A percentile compares a stretch with the other conserved stretches of the same genome.
These are phyloP conservation scores for Hymenoscyphus infarciens DNA, from an alignment of 2,329 filamentous ascomycete species.

Conservation along the genomic window DNA sequence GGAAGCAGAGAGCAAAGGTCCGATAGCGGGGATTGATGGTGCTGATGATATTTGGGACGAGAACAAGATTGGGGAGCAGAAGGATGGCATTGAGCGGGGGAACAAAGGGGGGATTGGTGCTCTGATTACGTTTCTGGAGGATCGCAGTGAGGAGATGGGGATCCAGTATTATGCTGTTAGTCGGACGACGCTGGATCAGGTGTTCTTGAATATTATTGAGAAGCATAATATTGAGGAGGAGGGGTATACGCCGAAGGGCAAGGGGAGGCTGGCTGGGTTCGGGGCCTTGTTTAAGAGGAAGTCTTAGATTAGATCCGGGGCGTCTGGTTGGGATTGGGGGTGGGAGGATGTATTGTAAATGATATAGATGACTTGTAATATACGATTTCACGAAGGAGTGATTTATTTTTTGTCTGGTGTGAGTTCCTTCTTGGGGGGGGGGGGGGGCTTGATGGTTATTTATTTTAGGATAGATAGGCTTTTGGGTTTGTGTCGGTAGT, in stretches of 20 bases:
- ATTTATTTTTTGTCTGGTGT: too few relatives aligned
- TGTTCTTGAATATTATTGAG: constrained; percentile 82
- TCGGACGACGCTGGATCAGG: constrained; percentile 84
- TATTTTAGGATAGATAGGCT: too few relatives aligned
- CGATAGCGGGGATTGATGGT: too few relatives aligned
- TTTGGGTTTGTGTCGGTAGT: too few relatives aligned
- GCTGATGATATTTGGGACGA: neutral
- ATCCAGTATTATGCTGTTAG: constrained; percentile 85
- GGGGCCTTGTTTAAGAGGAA: neutral
- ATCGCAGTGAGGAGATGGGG: constrained; percentile 62
- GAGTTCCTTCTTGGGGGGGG: too few relatives aligned
- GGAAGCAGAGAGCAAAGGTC: neutral
- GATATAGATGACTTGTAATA: too few relatives aligned
- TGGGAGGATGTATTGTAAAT: too few relatives aligned
- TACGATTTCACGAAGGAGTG: too few relatives aligned
- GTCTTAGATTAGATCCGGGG: too few relatives aligned
- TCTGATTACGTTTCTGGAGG: constrained; percentile 40
- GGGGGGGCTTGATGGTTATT: too few relatives aligned
- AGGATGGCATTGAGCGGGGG: neutral
- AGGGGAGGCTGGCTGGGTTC: neutral
- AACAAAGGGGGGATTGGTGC: neutral
- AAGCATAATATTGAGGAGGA: constrained; percentile 78
- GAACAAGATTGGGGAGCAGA: neutral
- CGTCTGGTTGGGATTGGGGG: too few relatives aligned
- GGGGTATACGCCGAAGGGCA: constrained; percentile 41